Evolutionary conservation across 2,329 filamentous ascomycete species (phyloP), one percentile per base, ranked within the genome.

Genomic region (Sclerotinia nivalis): DNA sequence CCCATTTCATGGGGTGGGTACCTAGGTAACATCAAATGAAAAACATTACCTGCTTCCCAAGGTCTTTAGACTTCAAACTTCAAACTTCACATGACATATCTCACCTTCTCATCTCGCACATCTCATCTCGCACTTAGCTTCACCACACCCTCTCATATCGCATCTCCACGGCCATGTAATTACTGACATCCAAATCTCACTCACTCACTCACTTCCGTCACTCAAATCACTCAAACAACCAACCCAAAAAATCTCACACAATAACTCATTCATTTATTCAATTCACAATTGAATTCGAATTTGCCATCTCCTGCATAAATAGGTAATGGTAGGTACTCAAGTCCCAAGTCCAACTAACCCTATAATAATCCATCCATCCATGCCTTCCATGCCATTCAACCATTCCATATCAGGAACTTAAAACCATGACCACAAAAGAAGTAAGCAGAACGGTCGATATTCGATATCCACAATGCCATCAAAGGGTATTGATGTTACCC

Each of bases 381-480:
- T 37, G 2, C 37, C 54, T 28, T 47, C 40, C 64, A 61, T 22
- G 4, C 40, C 40, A 65, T 13, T 25, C 43, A 47, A 56, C n/a
- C 65, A 60, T 60, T 43, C 52, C 65, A 37, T 49, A 49, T 45
- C 43, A 47, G 55, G 65, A 49, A 67, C 31, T 22, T 49, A 25
- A 37, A 40, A 37, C 40, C 43, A 43, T 49, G 18, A 45, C 28
- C 45, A 50, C 20, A 69, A 54, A 69, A 52, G 37, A 62, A 68
- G 45, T 25, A 64, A 66, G 47, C 45, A 61, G 66, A 68, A 54
- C 34, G 45, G 47, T 61, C 61, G 31, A 52, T 64, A 40, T 47
- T 31, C 61, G n/a, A 64, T 52, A 68, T 50, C 20, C 55, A 62
- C 66, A 68, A 54, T 62, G 59, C 45, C 56, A 68, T 68, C 31